Percentiles rank a stretch among this genome's conserved stretches.
These are phyloP conservation scores for Boletus subparvulus DNA, from an alignment of 768 basidiomycete species.

Conservation along the genomic window DNA sequence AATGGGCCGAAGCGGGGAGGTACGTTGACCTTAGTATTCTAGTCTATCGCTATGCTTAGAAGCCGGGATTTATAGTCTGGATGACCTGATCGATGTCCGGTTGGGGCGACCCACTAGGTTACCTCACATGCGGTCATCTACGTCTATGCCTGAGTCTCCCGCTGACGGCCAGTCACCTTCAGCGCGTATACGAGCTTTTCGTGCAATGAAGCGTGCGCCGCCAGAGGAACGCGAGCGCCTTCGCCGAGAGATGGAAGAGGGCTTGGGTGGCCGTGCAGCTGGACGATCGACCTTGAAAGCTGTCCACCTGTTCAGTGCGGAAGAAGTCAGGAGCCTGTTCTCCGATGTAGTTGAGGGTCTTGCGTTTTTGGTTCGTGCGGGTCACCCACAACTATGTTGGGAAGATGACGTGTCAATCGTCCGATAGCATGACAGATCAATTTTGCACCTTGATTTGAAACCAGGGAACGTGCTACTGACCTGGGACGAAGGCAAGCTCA, in stretches of 20 bases:
- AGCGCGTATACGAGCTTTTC: slow-evolving; percentile 74
- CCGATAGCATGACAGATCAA: slow-evolving; percentile 72
- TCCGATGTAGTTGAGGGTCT: slow-evolving; percentile 85
- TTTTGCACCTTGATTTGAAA: slow-evolving; percentile 91
- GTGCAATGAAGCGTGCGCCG: slow-evolving; percentile 62
- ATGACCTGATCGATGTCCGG: slow-evolving; percentile 82
- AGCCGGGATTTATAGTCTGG: slow-evolving; percentile 46
- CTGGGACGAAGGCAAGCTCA: slow-evolving; percentile 82
- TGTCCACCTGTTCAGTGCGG: slow-evolving; percentile 80
- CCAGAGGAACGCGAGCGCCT: slow-evolving; percentile 64
- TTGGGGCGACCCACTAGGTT: slow-evolving; percentile 54
- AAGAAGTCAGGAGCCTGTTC: slow-evolving; percentile 81
- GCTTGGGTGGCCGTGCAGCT: slow-evolving; percentile 20
- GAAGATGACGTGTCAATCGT: slow-evolving; percentile 3
- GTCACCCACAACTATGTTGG: neutral
- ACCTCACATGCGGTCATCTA: slow-evolving; percentile 42
- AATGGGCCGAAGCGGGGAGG: slow-evolving; percentile 90
- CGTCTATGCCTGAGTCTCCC: slow-evolving; percentile 23
- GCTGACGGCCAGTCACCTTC: slow-evolving; percentile 54
- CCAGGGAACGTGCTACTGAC: slow-evolving; percentile 92
- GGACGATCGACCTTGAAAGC: slow-evolving; percentile 54
- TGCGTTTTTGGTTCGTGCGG: slow-evolving; percentile 68
- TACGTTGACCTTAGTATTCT: slow-evolving; percentile 15
- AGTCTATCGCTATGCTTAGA: neutral
- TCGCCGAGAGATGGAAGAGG: slow-evolving; percentile 48